phyloP scores from a whole-genome alignment of 257 asterid genomes.

The Buddleja alternifolia region DNA sequence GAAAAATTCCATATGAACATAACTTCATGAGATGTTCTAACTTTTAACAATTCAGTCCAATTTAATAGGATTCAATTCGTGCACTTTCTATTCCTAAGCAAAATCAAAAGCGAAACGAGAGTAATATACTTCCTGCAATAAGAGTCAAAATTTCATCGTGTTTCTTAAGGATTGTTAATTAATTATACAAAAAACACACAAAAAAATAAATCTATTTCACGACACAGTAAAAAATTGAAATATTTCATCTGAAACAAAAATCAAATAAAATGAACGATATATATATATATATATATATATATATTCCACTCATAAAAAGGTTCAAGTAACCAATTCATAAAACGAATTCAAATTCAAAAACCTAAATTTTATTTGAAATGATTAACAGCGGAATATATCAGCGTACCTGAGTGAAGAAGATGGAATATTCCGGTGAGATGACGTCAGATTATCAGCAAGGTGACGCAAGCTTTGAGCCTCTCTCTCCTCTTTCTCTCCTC shows the following conservation, averaged over 20 bases:
- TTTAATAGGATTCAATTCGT: conserved; percentile 1
- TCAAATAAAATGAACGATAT: neutral
- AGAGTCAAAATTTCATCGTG: neutral
- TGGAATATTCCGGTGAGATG: conserved; percentile 30
- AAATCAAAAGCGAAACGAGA: conserved; percentile 1
- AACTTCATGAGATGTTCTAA: neutral
- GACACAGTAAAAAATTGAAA: conserved; percentile 2
- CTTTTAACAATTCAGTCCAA: conserved; percentile 7
- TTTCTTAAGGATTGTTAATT: neutral
- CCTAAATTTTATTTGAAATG: neutral
- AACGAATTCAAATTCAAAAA: conserved; percentile 22
- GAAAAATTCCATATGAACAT: neutral
- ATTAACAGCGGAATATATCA: neutral
- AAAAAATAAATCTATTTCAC: neutral
- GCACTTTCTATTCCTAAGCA: neutral
- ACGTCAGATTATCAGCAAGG: conserved; percentile 26
- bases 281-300: too few species aligned
- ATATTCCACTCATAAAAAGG: conserved; percentile 6
- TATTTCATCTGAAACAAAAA: conserved; percentile 4
- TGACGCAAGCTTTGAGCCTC: conserved; percentile 10
- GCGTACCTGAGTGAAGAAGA: conserved; percentile 34
- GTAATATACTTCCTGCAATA: conserved; percentile 15
- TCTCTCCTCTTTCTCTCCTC: neutral
- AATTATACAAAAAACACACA: neutral
- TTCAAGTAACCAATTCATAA: conserved; percentile 19